Evolutionary conservation across 1,284 basidiomycete genomes (phyloP).

Genomic region (Cryptococcus neoformans): DNA sequence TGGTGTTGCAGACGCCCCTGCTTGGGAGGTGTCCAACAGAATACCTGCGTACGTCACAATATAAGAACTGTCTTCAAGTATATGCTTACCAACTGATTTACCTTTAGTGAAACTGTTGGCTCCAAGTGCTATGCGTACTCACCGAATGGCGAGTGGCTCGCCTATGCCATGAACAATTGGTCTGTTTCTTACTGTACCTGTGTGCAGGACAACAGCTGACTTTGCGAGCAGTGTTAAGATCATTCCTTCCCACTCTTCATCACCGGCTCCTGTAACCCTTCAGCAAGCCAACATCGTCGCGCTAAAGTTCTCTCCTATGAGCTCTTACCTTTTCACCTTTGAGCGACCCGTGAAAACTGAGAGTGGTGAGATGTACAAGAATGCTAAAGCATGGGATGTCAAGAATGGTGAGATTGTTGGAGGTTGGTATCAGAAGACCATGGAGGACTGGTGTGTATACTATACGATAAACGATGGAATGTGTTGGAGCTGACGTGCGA

Average conservation of each 20-base stretch:
- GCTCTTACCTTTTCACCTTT: conserved; percentile 91
- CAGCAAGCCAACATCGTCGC: conserved; percentile 70
- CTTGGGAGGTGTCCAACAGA: conserved; percentile 64
- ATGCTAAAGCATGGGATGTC: conserved; percentile 46
- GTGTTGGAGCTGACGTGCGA: neutral
- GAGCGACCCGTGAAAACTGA: conserved; percentile 61
- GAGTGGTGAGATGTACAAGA: conserved; percentile 45
- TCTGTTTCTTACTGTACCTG: neutral
- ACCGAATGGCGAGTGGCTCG: conserved; percentile 79
- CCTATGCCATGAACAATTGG: conserved; percentile 65
- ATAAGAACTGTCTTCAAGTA: neutral
- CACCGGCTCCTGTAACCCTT: conserved; percentile 24
- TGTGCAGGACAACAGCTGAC: conserved; percentile 8
- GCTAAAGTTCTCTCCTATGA: conserved; percentile 85
- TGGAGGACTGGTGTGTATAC: conserved; percentile 41
- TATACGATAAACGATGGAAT: neutral
- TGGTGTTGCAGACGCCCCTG: conserved; percentile 79
- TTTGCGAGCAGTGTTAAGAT: conserved; percentile 32
- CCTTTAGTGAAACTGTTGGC: conserved; percentile 52
- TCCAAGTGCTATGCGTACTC: conserved; percentile 79
- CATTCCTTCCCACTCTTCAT: conserved; percentile 23
- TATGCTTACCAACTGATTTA: neutral
- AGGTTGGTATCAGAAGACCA: conserved; percentile 46
- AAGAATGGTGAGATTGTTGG: conserved; percentile 41
- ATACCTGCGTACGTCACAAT: conserved; percentile 56